Evolutionary conservation across 2,329 filamentous ascomycete species (phyloP).

Genomic region (Colletotrichum sp.): DNA sequence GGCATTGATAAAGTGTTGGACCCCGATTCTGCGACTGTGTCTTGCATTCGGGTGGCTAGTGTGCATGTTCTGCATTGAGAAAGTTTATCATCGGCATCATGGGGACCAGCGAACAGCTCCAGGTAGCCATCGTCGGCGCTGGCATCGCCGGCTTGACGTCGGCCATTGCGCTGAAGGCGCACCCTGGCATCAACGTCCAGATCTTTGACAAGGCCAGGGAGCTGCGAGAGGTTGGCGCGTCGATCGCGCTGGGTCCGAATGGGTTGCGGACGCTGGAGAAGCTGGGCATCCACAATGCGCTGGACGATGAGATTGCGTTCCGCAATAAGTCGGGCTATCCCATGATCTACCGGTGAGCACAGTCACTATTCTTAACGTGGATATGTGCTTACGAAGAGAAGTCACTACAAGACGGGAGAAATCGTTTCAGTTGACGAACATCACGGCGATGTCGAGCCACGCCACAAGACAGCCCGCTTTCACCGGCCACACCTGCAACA

Average conservation of each 20-base stretch:
- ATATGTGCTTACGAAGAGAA: neutral
- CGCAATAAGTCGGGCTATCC: constrained; percentile 45
- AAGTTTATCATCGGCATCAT: neutral
- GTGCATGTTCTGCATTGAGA: neutral
- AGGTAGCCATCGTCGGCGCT: constrained; percentile 53
- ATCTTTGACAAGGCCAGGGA: constrained; percentile 54
- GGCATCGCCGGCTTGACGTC: constrained; percentile 56
- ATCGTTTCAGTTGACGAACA: constrained; percentile 48
- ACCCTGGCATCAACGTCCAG: constrained; percentile 47
- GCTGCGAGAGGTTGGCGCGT: constrained; percentile 52
- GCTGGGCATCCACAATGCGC: constrained; percentile 51
- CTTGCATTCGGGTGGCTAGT: neutral
- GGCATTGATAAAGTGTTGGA: neutral
- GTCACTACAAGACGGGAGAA: constrained; percentile 48
- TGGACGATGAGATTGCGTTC: constrained; percentile 44
- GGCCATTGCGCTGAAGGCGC: constrained; percentile 48
- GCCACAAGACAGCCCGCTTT: constrained; percentile 49
- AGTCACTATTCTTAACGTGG: fast-evolving
- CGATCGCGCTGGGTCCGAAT: constrained; percentile 57
- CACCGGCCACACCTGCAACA: constrained; percentile 55
- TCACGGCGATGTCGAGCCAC: constrained; percentile 37
- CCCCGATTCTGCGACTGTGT: neutral
- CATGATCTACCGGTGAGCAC: constrained; percentile 47
- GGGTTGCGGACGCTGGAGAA: constrained; percentile 56
- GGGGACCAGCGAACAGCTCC: constrained; percentile 26